Evolutionary conservation across 805 yeast genomes (phyloP).

Genomic region (Candida broadrunensis): DNA sequence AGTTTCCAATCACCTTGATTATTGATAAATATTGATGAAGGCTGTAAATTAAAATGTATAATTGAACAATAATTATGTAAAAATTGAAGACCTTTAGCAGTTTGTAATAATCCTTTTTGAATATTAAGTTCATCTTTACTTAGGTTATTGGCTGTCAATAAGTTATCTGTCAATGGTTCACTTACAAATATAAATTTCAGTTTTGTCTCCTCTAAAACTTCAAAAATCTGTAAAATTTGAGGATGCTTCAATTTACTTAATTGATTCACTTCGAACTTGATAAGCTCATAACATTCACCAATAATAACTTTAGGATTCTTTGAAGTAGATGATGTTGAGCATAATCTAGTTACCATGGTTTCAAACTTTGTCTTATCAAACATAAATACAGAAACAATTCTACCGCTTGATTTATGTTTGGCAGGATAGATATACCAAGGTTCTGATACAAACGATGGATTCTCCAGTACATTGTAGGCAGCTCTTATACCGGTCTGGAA

Average conservation of each 20-base stretch:
- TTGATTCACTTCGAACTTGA: slow-evolving; percentile 66
- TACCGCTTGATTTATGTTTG: slow-evolving; percentile 60
- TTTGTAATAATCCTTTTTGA: slow-evolving; percentile 78
- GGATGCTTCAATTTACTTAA: slow-evolving; percentile 88
- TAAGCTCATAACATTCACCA: slow-evolving; percentile 62
- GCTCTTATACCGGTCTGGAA: slow-evolving; percentile 62
- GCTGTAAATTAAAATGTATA: slow-evolving; percentile 77
- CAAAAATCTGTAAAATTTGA: slow-evolving; percentile 74
- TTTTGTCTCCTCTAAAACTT: slow-evolving; percentile 86
- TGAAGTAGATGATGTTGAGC: slow-evolving; percentile 27
- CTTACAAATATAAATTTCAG: slow-evolving; percentile 77
- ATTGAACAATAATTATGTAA: slow-evolving; percentile 73
- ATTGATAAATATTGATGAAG: slow-evolving; percentile 72
- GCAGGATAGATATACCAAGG: slow-evolving; percentile 88
- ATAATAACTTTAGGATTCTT: slow-evolving; percentile 47
- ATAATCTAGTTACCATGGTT: slow-evolving; percentile 41
- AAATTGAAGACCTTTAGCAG: slow-evolving; percentile 76
- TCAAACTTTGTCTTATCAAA: slow-evolving; percentile 81
- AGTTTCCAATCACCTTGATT: slow-evolving; percentile 93
- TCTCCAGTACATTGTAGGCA: slow-evolving; percentile 63
- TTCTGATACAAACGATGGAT: slow-evolving; percentile 69
- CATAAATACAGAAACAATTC: slow-evolving; percentile 76
- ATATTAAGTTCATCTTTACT: slow-evolving; percentile 65
- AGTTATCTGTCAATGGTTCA: slow-evolving; percentile 65
- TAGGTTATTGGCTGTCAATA: slow-evolving; percentile 36